These are phyloP conservation scores for Exobasidium cylindrosporum DNA, from an alignment of 1,284 basidiomycete genomes.

Conservation along the genomic window DNA sequence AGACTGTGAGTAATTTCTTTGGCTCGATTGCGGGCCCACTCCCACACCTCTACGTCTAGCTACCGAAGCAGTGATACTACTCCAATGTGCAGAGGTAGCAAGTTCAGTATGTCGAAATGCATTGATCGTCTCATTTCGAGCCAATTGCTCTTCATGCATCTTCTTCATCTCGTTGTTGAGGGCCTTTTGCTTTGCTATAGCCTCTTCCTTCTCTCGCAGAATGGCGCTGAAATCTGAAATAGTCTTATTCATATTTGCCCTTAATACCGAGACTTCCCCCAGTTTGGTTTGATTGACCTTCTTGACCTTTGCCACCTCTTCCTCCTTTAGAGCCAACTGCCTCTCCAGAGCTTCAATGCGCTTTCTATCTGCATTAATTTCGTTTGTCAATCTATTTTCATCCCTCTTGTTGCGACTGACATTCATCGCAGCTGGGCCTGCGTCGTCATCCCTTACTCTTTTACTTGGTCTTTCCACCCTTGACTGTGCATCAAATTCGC, in stretches of 20 bases:
- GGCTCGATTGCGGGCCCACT: neutral
- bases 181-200: neutral
- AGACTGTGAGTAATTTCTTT: slow-evolving; percentile 8
- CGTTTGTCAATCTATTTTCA: neutral
- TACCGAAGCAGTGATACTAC: slow-evolving; percentile 9
- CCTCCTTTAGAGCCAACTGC: slow-evolving; percentile 1
- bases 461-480: neutral
- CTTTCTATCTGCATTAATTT: neutral
- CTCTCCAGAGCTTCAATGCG: neutral
- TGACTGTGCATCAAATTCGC: neutral
- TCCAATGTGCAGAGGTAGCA: neutral
- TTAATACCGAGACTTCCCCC: neutral
- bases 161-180: neutral
- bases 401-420: neutral
- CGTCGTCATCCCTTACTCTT: neutral
- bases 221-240: neutral
- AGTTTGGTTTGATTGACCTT: neutral
- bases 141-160: neutral
- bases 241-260: slow-evolving; percentile 3
- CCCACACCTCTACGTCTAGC: neutral
- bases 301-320: neutral
- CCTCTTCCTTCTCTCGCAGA: neutral
- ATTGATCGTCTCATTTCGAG: neutral
- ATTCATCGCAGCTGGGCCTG: neutral
- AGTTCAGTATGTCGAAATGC: slow-evolving; percentile 3